Percentiles rank a stretch among this genome's conserved stretches.
Evolutionary conservation across 768 basidiomycete species (phyloP).

Genomic region (Amyloporia xantha): DNA sequence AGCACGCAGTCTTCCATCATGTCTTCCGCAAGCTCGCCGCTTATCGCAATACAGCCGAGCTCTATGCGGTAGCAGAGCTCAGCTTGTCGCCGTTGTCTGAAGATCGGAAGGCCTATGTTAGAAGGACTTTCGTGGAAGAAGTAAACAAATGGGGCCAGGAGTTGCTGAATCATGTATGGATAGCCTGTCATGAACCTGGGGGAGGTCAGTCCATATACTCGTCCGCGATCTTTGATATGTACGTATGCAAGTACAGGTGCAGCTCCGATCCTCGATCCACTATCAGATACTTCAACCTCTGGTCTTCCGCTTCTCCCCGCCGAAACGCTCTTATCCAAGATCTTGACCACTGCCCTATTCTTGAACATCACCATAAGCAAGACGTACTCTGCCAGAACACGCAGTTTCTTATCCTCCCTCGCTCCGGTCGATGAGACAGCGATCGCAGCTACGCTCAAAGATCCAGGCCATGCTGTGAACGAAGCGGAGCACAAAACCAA

Average conservation of each 20-base stretch:
- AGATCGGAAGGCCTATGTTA: conserved; percentile 10
- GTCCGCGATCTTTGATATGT: no score
- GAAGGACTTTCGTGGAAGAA: conserved; percentile 28
- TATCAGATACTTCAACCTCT: conserved; percentile 39
- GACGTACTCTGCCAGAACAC: conserved; percentile 44
- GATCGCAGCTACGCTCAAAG: conserved; percentile 40
- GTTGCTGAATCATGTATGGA: conserved; percentile 37
- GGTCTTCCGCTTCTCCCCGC: conserved; percentile 35
- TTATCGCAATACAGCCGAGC: conserved; percentile 36
- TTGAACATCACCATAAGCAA: conserved; percentile 41
- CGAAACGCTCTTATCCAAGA: conserved; percentile 30
- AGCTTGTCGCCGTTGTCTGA: conserved; percentile 17
- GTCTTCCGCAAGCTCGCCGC: conserved; percentile 38
- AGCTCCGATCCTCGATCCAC: conserved; percentile 37
- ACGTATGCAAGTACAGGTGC: conserved; percentile 23
- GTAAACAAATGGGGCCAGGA: conserved; percentile 41
- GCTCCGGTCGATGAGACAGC: conserved; percentile 37
- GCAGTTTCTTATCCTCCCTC: conserved; percentile 37
- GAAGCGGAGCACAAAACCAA: conserved; percentile 38
- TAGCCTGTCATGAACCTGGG: conserved; percentile 36
- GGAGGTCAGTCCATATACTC: conserved; percentile 30
- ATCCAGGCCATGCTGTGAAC: conserved; percentile 40
- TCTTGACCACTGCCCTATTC: conserved; percentile 46
- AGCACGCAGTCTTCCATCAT: conserved; percentile 34
- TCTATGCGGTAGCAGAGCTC: conserved; percentile 35